Base-by-base conservation (phyloP, 2,329 filamentous ascomycete species). In the Taxawa tesnikishii region DNA sequence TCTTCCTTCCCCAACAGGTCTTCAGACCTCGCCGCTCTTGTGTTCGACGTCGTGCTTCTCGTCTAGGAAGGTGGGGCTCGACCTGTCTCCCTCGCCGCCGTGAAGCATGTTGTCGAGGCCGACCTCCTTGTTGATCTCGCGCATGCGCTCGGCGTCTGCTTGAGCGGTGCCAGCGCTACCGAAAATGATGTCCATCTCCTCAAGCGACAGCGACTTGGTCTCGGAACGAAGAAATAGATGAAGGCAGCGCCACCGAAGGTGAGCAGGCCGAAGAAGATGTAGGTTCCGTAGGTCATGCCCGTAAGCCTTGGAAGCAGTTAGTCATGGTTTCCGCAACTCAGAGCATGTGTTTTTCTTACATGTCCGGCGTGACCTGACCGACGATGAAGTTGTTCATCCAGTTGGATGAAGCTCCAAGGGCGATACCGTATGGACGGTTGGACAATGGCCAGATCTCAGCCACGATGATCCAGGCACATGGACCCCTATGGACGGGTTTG, bases 371-470 rank as follows among this genome's bases (percentile, higher is more conserved):
- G 24, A 31, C 15, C 10, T 26, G 31, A 2, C 27, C 28, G 8
- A 35, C 30, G n/a, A 19, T 28, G 6, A 46, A 45, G 31, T 49
- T 49, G 34, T 44, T 46, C 19, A 59, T 53, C 56, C 57, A 60
- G 38, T 60, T 61, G 8, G 45, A 48, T 4, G 46, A 52, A 15
- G 76, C 76, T 10, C 76, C 78, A 0, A 85, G 59, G 0, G 79
- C 67, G 8, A 80, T 77, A 23, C 79, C 80, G 37, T 83, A 81
- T 1, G 80, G 70, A 3, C 78, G 68, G 9, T 73, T 75, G 36
- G 69, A 75, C 5, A 83, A 56, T 0, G 79, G 80, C 74, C 76
- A 85, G 27, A 85, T 73, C 54, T 84, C 79, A 2, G 77, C 70
- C 1, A 83, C 68, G 33, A 85, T 1, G 53, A 56, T n/a, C 26